Base-by-base conservation (phyloP, 176 grass and related monocot species). In the Phoenix dactylifera region DNA sequence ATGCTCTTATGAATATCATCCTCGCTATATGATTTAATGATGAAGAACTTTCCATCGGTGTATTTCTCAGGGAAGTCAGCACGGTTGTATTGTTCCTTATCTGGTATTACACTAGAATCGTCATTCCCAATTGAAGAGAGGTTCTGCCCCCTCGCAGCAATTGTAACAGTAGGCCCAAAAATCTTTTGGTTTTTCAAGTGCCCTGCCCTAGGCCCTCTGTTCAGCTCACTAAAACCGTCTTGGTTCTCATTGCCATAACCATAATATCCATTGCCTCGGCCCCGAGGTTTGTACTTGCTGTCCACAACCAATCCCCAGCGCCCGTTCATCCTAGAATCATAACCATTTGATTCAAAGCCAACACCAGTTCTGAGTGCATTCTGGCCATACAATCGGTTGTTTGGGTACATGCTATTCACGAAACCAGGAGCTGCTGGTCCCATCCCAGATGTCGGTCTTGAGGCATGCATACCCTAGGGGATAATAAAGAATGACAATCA, bases 1-100 rank as follows among this genome's bases (percentile, higher is more conserved):
- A 96, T 86, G 70, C 91, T 90, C 74, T 90, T 96, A 71, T 96
- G 91, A 55, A 96, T 80, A 82, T 96, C 91, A 82, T 90, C 91
- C 86, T 96, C 86, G 3, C 86, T 90, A 58, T 96, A 96, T 24
- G 86, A 90, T 78, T 96, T 90, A 48, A 96, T 96, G 54, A 96
- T 57, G 20, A 90, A 96, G 62, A 96, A 96, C 71, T 87, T 95
- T 55, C 86, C 86, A 60, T 90, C 80, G 6, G 79, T 72, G 83
- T 87, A 90, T 52, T 72, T 79, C 49, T 80, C 71, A 73, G 76
- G 54, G 64, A 95, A 90, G 20, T 20, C 75, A 57, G 77, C 83
- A 57, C 75, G 69, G 69, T 96, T 90, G 65, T 76, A 96, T 56
- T 90, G 77, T 60, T 67, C 72, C 69, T 66, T 84, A 26, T 96